Percentiles rank a stretch among this genome's conserved stretches.
phyloP scores from a whole-genome alignment of 768 basidiomycete species.

The Suillus clintonianus region DNA sequence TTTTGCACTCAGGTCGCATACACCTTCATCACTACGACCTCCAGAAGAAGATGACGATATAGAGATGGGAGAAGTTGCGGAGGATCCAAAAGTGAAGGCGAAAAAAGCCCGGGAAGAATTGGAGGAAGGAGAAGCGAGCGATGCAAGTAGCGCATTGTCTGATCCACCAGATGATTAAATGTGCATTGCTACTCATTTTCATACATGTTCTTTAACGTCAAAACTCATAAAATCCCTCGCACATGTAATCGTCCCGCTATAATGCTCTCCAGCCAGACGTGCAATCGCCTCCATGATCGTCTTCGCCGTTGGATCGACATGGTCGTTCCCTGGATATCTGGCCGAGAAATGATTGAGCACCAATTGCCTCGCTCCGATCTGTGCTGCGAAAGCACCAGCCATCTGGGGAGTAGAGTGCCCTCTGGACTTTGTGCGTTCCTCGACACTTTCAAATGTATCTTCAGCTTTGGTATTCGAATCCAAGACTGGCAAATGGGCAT shows the following conservation, averaged over 20 bases:
- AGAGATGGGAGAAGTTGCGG: slow-evolving; percentile 91
- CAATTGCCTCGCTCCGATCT: slow-evolving; percentile 59
- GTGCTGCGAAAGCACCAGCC: slow-evolving; percentile 79
- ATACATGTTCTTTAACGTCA: slow-evolving; percentile 42
- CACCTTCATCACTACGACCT: slow-evolving; percentile 27
- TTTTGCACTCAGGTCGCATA: slow-evolving; percentile 33
- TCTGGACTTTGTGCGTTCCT: slow-evolving; percentile 65
- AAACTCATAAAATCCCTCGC: slow-evolving; percentile 77
- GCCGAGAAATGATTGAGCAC: slow-evolving; percentile 87
- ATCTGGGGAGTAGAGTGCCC: slow-evolving; percentile 93
- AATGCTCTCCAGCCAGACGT: slow-evolving; percentile 54
- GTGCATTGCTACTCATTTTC: slow-evolving; percentile 12
- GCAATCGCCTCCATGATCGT: slow-evolving; percentile 66
- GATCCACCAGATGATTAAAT: slow-evolving; percentile 66
- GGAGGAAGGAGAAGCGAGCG: slow-evolving; percentile 87
- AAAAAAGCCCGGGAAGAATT: slow-evolving; percentile 70
- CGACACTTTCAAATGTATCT: slow-evolving; percentile 64
- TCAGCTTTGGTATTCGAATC: slow-evolving; percentile 57
- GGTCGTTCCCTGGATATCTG: slow-evolving; percentile 71
- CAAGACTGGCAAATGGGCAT: slow-evolving; percentile 73
- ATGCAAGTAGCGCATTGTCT: slow-evolving; percentile 74
- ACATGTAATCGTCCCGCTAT: slow-evolving; percentile 60
- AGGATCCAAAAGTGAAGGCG: slow-evolving; percentile 50
- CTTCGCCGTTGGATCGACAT: slow-evolving; percentile 48
- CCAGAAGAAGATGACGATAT: slow-evolving; percentile 62